Evolutionary conservation across 768 basidiomycete genomes (phyloP).

Genomic region (Rhodotorula graminis): DNA sequence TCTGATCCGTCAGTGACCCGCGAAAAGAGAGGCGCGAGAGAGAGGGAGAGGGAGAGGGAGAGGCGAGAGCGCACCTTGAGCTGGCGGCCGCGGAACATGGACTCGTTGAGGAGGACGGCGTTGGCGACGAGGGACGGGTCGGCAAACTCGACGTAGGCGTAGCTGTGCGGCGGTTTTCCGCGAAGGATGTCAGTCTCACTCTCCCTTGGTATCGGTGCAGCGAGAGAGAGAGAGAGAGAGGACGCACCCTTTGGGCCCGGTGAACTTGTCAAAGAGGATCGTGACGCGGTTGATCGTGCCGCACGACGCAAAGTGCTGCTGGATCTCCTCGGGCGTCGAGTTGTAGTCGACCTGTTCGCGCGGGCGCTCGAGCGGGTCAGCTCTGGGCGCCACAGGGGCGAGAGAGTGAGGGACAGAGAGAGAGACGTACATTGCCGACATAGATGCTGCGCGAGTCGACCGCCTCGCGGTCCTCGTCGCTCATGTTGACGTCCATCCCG

Average conservation of each 20-base stretch:
- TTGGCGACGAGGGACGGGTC: constrained; percentile 85
- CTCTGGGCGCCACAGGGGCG: too few species aligned
- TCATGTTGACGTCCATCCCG: constrained; percentile 64
- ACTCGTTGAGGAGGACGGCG: constrained; percentile 88
- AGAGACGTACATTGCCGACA: constrained; percentile 77
- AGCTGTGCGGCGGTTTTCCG: constrained; percentile 54
- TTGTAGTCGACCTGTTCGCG: constrained; percentile 84
- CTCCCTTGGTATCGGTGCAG: too few species aligned
- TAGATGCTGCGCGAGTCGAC: constrained; percentile 85
- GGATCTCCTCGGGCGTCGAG: constrained; percentile 96
- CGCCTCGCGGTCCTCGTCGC: constrained; percentile 74
- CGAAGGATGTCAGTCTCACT: too few species aligned
- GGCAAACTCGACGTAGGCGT: constrained; percentile 97
- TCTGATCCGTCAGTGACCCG: too few species aligned
- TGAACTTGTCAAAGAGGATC: constrained; percentile 99
- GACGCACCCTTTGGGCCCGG: constrained; percentile 91
- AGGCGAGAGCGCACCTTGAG: constrained; percentile 75
- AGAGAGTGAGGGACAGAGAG: neutral
- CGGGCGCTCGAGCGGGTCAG: too few species aligned
- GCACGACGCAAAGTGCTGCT: constrained; percentile 92
- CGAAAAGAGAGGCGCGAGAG: too few species aligned
- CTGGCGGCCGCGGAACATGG: constrained; percentile 85
- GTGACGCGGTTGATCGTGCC: constrained; percentile 98
- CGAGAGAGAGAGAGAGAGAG: neutral
- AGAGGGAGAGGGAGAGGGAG: neutral